These are phyloP conservation scores for Solanum tarapatanum DNA, from an alignment of 257 asterid genomes.

Conservation along the genomic window DNA sequence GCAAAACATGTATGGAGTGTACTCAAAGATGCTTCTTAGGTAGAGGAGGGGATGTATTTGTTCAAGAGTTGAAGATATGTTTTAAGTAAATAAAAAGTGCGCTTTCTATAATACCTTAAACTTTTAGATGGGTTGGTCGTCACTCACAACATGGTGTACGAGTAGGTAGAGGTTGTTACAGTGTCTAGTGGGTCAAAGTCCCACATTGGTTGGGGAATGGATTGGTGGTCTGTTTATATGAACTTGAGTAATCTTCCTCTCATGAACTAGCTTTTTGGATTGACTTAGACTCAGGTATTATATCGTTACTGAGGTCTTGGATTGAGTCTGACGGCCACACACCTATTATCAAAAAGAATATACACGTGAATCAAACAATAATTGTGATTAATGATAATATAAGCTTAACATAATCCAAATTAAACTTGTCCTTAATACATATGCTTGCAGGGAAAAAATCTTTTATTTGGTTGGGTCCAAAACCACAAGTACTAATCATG, in stretches of 20 bases:
- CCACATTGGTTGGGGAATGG: not conserved
- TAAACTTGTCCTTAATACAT: not conserved
- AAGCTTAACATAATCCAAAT: too few species aligned
- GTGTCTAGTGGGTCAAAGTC: not conserved
- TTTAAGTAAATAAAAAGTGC: not conserved
- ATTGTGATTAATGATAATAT: too few species aligned
- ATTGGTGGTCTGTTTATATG: not conserved
- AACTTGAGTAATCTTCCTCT: not conserved
- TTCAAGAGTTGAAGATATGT: not conserved
- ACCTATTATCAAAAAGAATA: not conserved
- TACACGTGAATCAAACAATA: not conserved
- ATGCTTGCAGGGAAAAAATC: constrained; percentile 27
- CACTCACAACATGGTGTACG: not conserved
- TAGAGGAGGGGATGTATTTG: not conserved
- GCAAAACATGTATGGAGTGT: not conserved
- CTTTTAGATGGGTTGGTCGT: not conserved
- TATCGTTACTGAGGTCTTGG: not conserved
- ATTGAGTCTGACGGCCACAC: not conserved
- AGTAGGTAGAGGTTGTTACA: not conserved
- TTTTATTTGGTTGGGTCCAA: constrained; percentile 48
- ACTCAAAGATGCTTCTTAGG: not conserved
- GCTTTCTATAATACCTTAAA: not conserved
- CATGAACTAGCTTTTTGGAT: not conserved
- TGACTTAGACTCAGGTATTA: not conserved
- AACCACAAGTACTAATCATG: constrained; percentile 19